Evolutionary conservation across 305 asterid species (phyloP), one percentile per base, ranked within the genome.

Genomic region (Fraxinus sp.): DNA sequence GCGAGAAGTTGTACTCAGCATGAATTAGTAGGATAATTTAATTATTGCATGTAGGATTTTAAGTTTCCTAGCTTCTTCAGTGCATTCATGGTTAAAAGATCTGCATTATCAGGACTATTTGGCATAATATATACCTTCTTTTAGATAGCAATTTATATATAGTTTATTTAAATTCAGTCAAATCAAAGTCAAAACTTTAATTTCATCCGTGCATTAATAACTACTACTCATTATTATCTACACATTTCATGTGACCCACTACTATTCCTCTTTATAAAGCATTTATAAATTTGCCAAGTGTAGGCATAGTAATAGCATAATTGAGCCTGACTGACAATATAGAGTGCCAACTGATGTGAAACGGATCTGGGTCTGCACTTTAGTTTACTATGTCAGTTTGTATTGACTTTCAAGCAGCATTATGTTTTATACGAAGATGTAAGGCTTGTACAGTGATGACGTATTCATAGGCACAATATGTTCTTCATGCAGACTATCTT

Each of bases 401-500:
- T 70, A 70, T 70, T 14, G 39, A 70, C 37, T 70, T 28, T 70
- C 76, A 28, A 10, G 39, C 74, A 28, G 24, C 22, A 70, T 30
- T 70, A 32, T 28, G 76, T 70, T 70, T 70, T 28, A 70, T 13
- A 28, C 39, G 75, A 30, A 11, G 41, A 28, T 26, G n/a, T 70
- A 32, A 32, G 75, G 8, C 39, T 10, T 70, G 75, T 70, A 30
- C 20, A 30, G 32, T 70, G 75, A 30, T 14, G 37, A 70, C 33
- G 72, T 70, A 30, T 70, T 70, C 24, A 30, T 70, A n/a, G 39
- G 10, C 30, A 32, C 30, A 32, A 13, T 70, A 28, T 70, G 75
- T 70, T 70, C 75, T 77, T 39, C 80, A 71, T 87, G 92, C 95
- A 94, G 98, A 92, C 92, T 79, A 78, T 94, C 87, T 92, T 94